phyloP scores from a whole-genome alignment of 139 green algal genomes.

The Chlamydomonas applanata region DNA sequence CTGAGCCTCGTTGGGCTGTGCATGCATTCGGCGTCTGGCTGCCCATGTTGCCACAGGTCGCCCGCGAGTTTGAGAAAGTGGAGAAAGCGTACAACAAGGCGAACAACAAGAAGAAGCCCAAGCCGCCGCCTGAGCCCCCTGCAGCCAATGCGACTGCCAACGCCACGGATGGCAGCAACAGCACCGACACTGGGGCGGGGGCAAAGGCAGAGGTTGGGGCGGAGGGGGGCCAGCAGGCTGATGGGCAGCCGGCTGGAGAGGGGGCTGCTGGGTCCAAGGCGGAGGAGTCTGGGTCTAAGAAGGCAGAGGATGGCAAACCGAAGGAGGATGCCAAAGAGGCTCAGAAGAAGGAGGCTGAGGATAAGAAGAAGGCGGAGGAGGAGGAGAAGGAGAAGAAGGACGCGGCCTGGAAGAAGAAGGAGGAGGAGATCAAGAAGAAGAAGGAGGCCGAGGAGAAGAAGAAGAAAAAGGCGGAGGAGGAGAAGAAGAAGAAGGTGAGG shows the following conservation, averaged over 20 bases:
- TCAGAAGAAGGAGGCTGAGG: constrained; percentile 2
- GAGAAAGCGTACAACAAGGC: constrained; percentile 56
- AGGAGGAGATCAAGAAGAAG: not conserved
- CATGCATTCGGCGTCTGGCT: not conserved
- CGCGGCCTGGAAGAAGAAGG: not conserved
- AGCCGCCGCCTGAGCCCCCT: constrained; percentile 38
- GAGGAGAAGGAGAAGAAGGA: constrained; percentile 7
- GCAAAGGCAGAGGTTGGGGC: not conserved
- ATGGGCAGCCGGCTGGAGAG: not conserved
- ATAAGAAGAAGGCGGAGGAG: not conserved
- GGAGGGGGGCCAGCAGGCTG: not conserved
- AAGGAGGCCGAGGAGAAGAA: constrained; percentile 3
- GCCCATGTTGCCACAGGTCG: constrained; percentile 35
- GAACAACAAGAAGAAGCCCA: constrained; percentile 69
- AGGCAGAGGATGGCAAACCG: not conserved
- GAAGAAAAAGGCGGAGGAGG: not conserved
- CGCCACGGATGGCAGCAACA: not conserved
- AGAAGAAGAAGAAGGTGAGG: not conserved
- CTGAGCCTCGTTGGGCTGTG: too few species aligned
- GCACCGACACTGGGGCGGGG: not conserved
- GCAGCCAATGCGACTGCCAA: constrained; percentile 8
- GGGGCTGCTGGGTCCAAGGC: not conserved
- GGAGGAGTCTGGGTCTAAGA: not conserved
- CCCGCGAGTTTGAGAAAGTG: constrained; percentile 29
- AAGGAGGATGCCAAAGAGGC: not conserved